phyloP scores from a whole-genome alignment of 2,329 filamentous ascomycete species.

The Xylaria multiplex region DNA sequence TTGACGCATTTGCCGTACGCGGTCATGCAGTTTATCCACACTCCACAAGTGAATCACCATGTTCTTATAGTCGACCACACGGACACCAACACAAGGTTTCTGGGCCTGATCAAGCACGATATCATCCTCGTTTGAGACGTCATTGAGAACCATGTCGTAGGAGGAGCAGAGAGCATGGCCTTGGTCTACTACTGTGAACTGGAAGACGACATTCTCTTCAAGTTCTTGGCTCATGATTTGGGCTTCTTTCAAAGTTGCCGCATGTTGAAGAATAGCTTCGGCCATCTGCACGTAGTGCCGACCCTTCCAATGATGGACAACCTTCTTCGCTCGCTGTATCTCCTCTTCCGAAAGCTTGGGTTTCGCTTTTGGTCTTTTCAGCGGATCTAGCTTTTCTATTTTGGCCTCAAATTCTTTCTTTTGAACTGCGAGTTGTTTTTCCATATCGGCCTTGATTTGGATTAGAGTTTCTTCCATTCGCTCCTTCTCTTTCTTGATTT shows the following conservation, averaged over 20 bases:
- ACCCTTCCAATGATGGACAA: slow-evolving; percentile 79
- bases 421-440: slow-evolving; percentile 83
- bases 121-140: slow-evolving; percentile 86
- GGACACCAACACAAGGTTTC: slow-evolving; percentile 90
- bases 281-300: slow-evolving; percentile 94
- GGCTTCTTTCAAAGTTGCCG: slow-evolving; percentile 89
- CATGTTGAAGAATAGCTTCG: slow-evolving; percentile 88
- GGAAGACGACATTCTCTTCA: slow-evolving; percentile 91
- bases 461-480: slow-evolving; percentile 85
- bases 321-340: slow-evolving; percentile 72
- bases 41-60: slow-evolving; percentile 93
- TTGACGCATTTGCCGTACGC: slow-evolving; percentile 92
- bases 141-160: slow-evolving; percentile 95
- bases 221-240: slow-evolving; percentile 98
- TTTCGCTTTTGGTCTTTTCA: slow-evolving; percentile 69
- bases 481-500: slow-evolving; percentile 82
- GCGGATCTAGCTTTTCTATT: slow-evolving; percentile 77
- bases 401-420: slow-evolving; percentile 86
- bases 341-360: slow-evolving; percentile 77
- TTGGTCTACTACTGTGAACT: slow-evolving; percentile 90
- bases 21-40: slow-evolving; percentile 86
- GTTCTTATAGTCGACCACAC: slow-evolving; percentile 91
- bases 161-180: slow-evolving; percentile 91
- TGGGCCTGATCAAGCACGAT: slow-evolving; percentile 79
- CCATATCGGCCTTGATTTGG: slow-evolving; percentile 86